phyloP scores from a whole-genome alignment of 306 rosid genomes.

The Gleditsia sinensis region DNA sequence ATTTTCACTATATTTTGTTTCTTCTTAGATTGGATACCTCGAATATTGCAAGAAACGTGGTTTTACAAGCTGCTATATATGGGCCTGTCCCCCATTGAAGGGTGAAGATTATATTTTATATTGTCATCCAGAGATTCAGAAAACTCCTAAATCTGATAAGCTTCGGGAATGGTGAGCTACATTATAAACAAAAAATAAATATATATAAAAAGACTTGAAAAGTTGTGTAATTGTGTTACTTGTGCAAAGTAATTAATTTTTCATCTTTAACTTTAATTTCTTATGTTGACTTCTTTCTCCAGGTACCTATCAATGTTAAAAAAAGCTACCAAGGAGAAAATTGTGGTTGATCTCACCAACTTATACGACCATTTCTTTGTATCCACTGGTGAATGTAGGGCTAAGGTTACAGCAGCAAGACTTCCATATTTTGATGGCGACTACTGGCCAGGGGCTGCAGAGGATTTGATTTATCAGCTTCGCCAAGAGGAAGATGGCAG shows the following conservation, averaged over 20 bases:
- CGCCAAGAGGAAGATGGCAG: constrained; percentile 95
- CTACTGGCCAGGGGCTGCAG: constrained; percentile 99
- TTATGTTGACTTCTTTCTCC: constrained; percentile 32
- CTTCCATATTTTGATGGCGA: constrained; percentile 97
- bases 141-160: constrained; percentile 97
- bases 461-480: constrained; percentile 91
- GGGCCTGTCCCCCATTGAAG: constrained; percentile 99
- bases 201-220: too few relatives aligned
- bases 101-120: constrained; percentile 97
- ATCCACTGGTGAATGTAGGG: constrained; percentile 73
- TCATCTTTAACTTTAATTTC: constrained; percentile 40
- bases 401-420: constrained; percentile 92
- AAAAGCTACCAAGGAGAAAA: constrained; percentile 83
- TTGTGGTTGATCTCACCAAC: constrained; percentile 84
- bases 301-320: constrained; percentile 91
- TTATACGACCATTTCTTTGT: constrained; percentile 89
- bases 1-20: neutral
- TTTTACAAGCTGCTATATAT: constrained; percentile 91
- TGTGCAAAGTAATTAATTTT: neutral
- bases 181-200: too few relatives aligned
- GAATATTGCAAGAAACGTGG: constrained; percentile 94
- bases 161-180: constrained; percentile 86
- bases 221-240: constrained; percentile 7
- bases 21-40: constrained; percentile 85
- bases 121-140: constrained; percentile 97